phyloP scores from a whole-genome alignment of 192 early-diverging fungal species.

The Backusella morwellensis region DNA sequence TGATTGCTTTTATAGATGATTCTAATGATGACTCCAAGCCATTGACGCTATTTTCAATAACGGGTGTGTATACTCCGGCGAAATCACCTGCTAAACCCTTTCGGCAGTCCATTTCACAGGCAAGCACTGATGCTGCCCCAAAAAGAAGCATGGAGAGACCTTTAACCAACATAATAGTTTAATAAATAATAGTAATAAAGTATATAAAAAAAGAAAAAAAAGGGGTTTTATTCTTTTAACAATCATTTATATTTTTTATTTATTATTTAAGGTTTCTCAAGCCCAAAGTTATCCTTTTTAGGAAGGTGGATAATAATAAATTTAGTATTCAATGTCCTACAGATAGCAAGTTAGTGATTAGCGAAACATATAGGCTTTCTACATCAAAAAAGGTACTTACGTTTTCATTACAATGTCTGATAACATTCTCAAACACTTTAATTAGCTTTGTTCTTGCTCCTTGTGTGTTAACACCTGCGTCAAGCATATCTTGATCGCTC shows the following conservation, averaged over 20 bases:
- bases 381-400: conserved; percentile 19
- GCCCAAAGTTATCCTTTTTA: conserved; percentile 4
- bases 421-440: conserved; percentile 39
- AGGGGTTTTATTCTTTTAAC: conserved; percentile 3
- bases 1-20: conserved; percentile 18
- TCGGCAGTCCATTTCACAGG: conserved; percentile 53
- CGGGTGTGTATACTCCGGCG: conserved; percentile 37
- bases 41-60: conserved; percentile 34
- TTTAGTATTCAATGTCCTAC: conserved; percentile 25
- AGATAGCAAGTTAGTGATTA: background rate
- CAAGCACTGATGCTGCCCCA: conserved; percentile 17
- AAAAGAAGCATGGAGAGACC: conserved; percentile 1
- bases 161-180: conserved; percentile 5
- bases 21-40: conserved; percentile 19
- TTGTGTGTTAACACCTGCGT: conserved; percentile 32
- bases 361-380: background rate
- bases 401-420: conserved; percentile 29
- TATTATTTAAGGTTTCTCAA: conserved; percentile 2
- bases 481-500: conserved; percentile 27
- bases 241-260: conserved; percentile 1
- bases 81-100: conserved; percentile 48
- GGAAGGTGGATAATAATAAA: conserved; percentile 1
- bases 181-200: conserved; percentile 10
- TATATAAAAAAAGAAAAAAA: conserved; percentile 1
- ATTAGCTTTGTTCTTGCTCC: conserved; percentile 35